Base-by-base conservation (phyloP, 176 grass and related monocot species). In the Guadua angustifolia region DNA sequence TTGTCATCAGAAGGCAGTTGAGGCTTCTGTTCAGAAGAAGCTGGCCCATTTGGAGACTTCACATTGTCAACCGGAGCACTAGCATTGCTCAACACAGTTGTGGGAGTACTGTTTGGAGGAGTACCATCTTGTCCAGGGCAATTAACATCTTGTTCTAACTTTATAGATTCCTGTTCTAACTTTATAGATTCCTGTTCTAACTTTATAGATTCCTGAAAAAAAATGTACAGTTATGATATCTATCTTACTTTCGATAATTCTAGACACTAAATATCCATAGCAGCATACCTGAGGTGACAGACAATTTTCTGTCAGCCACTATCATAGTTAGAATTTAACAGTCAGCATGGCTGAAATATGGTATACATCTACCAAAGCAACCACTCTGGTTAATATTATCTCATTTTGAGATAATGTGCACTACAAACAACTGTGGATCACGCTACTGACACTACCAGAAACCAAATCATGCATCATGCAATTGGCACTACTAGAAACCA, bases 21-120 rank as follows among this genome's bases (percentile, higher is more conserved):
- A 64, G 72, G 50, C 46, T 91, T 95, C 61, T 94, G 91, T 80
- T 90, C 87, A 75, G 92, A 86, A 88, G 88, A 89, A 86, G 86
- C 60, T 47, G 75, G 84, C 74, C 89, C 85, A 75, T 74, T 80
- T 74, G 74, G 73, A 38, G 87, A 66, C 73, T 87, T 86, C 10
- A 67, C 78, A 63, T 82, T 88, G 57, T 61, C 73, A 4, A 80
- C 58, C 75, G 55, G 77, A 87, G 78, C 57, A 77, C 45, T 78
- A 73, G 72, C 69, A 78, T 86, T 90, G 85, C 78, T 83, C 70
- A 86, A 81, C 14, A 24, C 77, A 18, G 35, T 66, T 83, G 77
- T 68, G 24, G 73, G 78, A 84, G 43, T 38, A 73, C 53, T 75
- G 55, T 45, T 36, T 78, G 83, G 58, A 21, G 65, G 45, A 79